A percentile compares a stretch with the other conserved stretches of the same genome.
phyloP scores from a whole-genome alignment of 306 rosid species.

The Phaseolus lunatus region DNA sequence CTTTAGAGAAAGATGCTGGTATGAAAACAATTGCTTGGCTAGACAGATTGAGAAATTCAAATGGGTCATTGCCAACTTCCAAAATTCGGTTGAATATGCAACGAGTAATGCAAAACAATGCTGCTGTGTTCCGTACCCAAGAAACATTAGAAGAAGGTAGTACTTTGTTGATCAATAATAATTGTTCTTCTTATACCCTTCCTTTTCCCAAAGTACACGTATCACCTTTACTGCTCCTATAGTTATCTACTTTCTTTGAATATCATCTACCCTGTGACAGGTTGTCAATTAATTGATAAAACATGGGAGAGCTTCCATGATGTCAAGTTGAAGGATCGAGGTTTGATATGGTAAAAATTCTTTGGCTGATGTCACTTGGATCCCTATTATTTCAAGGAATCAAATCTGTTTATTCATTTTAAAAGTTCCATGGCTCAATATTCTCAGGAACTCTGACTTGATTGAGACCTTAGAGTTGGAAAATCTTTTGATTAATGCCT shows the following conservation, averaged over 20 bases:
- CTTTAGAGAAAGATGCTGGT: slow-evolving; percentile 90
- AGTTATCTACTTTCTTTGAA: slow-evolving; percentile 11
- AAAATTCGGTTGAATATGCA: slow-evolving; percentile 94
- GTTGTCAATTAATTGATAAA: slow-evolving; percentile 76
- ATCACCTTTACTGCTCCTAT: not conserved
- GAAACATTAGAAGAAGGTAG: slow-evolving; percentile 94
- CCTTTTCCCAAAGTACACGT: not conserved
- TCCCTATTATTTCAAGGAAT: not conserved
- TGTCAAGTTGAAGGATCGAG: slow-evolving; percentile 74
- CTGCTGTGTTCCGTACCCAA: slow-evolving; percentile 97
- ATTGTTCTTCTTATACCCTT: not conserved
- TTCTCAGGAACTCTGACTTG: slow-evolving; percentile 84
- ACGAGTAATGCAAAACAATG: slow-evolving; percentile 92
- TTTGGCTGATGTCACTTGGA: not conserved
- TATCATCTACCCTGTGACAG: slow-evolving; percentile 49
- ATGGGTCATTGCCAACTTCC: slow-evolving; percentile 88
- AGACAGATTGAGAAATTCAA: slow-evolving; percentile 88
- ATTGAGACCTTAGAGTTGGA: slow-evolving; percentile 87
- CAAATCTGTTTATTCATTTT: slow-evolving; percentile 10
- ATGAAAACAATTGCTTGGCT: slow-evolving; percentile 95
- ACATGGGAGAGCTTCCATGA: slow-evolving; percentile 77
- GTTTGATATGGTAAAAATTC: slow-evolving; percentile 70
- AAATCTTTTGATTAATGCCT: slow-evolving; percentile 90
- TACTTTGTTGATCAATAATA: not conserved
- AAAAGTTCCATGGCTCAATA: slow-evolving; percentile 7